Evolutionary conservation across 495 filamentous ascomycete genomes (phyloP).

Genomic region (Podospora comata): DNA sequence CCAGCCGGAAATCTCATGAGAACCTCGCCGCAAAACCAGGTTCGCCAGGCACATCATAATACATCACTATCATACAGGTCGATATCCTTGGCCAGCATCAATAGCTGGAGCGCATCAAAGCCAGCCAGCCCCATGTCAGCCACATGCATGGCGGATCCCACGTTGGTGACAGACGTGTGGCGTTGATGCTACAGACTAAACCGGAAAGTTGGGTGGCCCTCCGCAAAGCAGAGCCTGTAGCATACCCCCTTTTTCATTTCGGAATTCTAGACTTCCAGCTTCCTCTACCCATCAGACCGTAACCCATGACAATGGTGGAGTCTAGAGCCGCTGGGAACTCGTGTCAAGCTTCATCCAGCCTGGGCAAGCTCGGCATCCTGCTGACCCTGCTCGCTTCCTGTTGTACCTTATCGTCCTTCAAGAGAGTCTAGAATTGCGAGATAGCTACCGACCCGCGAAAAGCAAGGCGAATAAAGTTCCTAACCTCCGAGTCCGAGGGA

Average conservation of each 20-base stretch:
- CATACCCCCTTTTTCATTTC: constrained; percentile 18
- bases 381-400: background rate
- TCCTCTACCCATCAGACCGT: background rate
- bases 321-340: background rate
- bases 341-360: background rate
- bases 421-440: background rate
- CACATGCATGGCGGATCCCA: background rate
- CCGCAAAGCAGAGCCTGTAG: background rate
- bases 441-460: background rate
- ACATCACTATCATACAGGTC: background rate
- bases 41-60: background rate
- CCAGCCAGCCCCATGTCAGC: background rate
- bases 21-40: background rate
- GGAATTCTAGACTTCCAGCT: constrained; percentile 23
- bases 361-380: background rate
- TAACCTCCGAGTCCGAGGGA: background rate
- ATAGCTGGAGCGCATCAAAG: background rate
- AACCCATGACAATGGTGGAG: background rate
- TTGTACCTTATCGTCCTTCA: background rate
- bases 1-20: background rate
- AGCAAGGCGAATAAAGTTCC: background rate
- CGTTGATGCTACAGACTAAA: background rate
- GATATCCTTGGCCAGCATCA: background rate
- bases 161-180: background rate
- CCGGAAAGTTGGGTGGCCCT: background rate